Conservation (phyloP, 495 filamentous ascomycete species). For the Lichenothelia convexa region DNA sequence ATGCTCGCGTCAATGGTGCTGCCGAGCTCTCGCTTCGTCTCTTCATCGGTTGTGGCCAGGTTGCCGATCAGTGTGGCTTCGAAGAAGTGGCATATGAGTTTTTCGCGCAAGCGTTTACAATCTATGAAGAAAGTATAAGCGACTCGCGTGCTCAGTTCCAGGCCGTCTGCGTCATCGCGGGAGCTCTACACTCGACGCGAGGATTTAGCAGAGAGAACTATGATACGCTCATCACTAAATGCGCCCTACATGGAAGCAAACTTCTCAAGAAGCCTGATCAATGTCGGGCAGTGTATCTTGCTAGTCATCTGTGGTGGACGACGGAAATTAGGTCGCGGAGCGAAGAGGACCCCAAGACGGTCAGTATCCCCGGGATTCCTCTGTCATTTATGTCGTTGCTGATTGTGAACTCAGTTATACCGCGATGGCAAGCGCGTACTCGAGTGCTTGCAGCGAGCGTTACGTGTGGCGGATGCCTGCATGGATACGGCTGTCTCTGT, state of each 20-base stretch:
- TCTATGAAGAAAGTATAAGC: conserved; percentile 90
- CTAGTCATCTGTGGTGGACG: conserved; percentile 95
- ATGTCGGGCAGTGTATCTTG: conserved; percentile 87
- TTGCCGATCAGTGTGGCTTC: conserved; percentile 78
- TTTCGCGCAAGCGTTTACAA: conserved; percentile 94
- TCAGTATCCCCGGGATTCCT: conserved; percentile 25
- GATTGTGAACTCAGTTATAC: conserved; percentile 49
- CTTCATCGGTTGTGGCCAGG: conserved; percentile 80
- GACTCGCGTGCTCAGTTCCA: conserved; percentile 95
- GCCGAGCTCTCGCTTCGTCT: conserved; percentile 77
- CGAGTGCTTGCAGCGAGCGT: conserved; percentile 86
- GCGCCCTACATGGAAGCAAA: conserved; percentile 89
- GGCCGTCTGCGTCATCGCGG: conserved; percentile 86
- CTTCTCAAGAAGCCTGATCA: conserved; percentile 96
- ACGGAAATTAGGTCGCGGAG: conserved; percentile 65
- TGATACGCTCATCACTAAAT: conserved; percentile 95
- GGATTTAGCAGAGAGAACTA: conserved; percentile 93
- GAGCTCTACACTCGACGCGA: conserved; percentile 66
- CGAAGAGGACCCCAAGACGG: conserved; percentile 68
- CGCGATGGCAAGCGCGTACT: conserved; percentile 93
- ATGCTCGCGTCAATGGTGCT: conserved; percentile 65
- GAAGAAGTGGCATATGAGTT: conserved; percentile 97
- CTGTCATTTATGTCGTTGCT: conserved; percentile 9
- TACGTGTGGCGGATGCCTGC: conserved; percentile 92
- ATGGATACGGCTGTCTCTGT: conserved; percentile 99